These are phyloP conservation scores for Cryphonectria japonica DNA, from an alignment of 2,329 filamentous ascomycete genomes.

Conservation along the genomic window DNA sequence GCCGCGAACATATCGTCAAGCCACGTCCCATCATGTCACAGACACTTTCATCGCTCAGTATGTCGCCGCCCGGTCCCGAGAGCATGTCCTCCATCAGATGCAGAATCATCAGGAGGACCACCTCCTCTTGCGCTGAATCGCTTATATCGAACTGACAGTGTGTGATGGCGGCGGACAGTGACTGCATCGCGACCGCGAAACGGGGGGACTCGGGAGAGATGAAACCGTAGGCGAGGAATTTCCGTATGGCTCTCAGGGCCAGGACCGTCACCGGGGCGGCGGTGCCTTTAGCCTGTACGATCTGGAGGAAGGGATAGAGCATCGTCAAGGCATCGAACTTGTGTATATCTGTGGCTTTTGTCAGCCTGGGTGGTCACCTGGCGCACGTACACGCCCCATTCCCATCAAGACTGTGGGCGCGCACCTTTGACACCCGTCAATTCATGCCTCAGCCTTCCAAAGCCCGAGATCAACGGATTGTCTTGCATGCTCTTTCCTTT, in stretches of 20 bases:
- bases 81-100: conserved; percentile 99
- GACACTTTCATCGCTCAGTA: conserved; percentile 96
- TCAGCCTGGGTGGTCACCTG: conserved; percentile 33
- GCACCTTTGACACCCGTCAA: conserved; percentile 81
- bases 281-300: conserved; percentile 94
- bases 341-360: conserved; percentile 68
- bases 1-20: conserved; percentile 94
- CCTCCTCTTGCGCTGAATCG: conserved; percentile 92
- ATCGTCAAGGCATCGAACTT: conserved; percentile 87
- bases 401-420: conserved; percentile 31
- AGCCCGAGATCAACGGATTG: conserved; percentile 93
- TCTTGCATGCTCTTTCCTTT: conserved; percentile 97
- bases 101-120: conserved; percentile 90
- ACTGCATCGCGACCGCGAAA: conserved; percentile 89
- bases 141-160: conserved; percentile 98
- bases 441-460: conserved; percentile 86
- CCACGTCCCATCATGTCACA: conserved; percentile 99
- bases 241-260: conserved; percentile 89
- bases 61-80: conserved; percentile 86
- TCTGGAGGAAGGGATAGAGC: conserved; percentile 91
- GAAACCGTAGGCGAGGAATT: conserved; percentile 95
- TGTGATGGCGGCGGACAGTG: conserved; percentile 90
- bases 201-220: conserved; percentile 83
- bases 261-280: conserved; percentile 96
- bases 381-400: background rate